Evolutionary conservation across 2,329 filamentous ascomycete species (phyloP), one percentile per base, ranked within the genome.

Genomic region (Aspergillus fructus): DNA sequence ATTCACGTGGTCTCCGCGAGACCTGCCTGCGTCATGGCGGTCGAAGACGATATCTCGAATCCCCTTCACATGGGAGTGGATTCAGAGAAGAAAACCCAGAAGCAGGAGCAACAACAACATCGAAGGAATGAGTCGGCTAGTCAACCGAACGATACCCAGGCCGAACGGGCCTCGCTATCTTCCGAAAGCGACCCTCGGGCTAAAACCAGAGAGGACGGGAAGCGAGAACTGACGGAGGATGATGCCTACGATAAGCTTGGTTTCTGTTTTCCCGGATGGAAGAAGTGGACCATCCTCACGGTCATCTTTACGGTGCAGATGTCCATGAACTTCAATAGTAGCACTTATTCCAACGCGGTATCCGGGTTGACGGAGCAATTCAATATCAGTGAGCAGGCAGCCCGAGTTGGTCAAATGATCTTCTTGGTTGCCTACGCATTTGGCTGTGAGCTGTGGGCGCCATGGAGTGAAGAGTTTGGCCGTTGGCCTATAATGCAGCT

Each of bases 371-470:
- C 82, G 0, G 76, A 86, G 19, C 80, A 91, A 59, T 94, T 90
- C 64, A 61, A 76, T 45, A 86, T 93, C 60, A 88, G 85, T 62
- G 77, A 78, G 9, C 88, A 91, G 71, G 85, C 83, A 1, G 89
- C 87, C 3, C 83, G 89, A 58, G 82, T 85, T 50, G 90, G 90
- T 65, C 88, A 89, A 59, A 87, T 89, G 75, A 84, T 91, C 60
- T 94, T 93, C 74, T 76, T 96, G 33, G 81, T 94, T 49, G 74
- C 86, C 2, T 94, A 96, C 70, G 90, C 90, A 40, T 93, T 94
- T 70, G 90, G 91, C 17, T 94, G 91, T 71, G 90, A 94, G 72
- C 81, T 93, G 0, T 94, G 90, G 90, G 90, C 91, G 0, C 90
- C 90, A 0, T 94, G 90, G 89, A 89, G 85, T 21, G 91, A 96